Evolutionary conservation across 257 asterid genomes (phyloP), one percentile per base, ranked within the genome.

Genomic region (Nicotiana obtusifolia): DNA sequence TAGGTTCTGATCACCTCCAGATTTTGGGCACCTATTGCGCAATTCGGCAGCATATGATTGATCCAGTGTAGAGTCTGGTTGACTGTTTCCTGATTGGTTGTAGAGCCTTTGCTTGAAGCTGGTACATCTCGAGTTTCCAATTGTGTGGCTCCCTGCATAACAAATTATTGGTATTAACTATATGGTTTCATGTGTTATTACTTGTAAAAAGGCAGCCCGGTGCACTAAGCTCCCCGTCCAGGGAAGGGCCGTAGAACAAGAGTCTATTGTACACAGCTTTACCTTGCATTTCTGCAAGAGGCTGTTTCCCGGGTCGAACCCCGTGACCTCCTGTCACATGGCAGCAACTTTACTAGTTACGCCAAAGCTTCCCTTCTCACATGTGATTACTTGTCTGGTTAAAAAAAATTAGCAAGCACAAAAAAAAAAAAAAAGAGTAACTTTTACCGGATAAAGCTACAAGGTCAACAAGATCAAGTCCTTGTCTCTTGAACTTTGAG

Each of bases 81-180:
- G 67, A n/a, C 90, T 83, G 49, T 90, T 93, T 83, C 98, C 97
- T 28, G 92, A 52, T 76, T 93, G 98, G 82, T 90, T 91, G 90
- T 95, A 95, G 31, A 95, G 92, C 92, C 99, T 93, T 75, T 93
- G 98, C 35, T 95, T 92, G 89, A 95, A 95, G 89, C 92, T 93
- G 49, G 82, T 83, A 60, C 99, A 95, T 77, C 98, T 90, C 65
- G 98, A 81, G 14, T 92, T 87, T 76, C 99, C 98, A 37, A 95
- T 95, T 59, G 97, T 95, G 89, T 95, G 99, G 83, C 98, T 93
- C 28, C 98, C 97, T 91, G 95, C 65, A 84, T 19, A 7, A 59
- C 33, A 52, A n/a, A 77, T 57, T 13, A 20, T 22, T 14, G 4
- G 31, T 57, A 24, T 60, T 20, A 14, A 47, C 47, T 53, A 61